A percentile compares a stretch with the other conserved stretches of the same genome.
phyloP scores from a whole-genome alignment of 768 basidiomycete genomes.

The Pleurotus cornucopiae region DNA sequence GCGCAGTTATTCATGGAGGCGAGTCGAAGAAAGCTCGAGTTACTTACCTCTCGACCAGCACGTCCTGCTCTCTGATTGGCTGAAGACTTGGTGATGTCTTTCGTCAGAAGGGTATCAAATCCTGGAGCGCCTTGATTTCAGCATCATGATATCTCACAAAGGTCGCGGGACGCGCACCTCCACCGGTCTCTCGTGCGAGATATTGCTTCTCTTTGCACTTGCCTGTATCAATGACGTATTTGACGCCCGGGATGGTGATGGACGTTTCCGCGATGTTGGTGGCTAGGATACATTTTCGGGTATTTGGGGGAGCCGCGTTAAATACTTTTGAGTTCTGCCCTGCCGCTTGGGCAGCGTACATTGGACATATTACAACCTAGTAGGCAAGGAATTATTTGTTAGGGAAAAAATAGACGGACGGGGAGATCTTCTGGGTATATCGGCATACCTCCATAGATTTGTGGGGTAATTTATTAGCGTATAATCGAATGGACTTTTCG shows the following conservation, averaged over 20 bases:
- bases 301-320: conserved; percentile 52
- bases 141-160: too few relatives aligned
- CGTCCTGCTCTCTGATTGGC: conserved; percentile 95
- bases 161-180: conserved; percentile 37
- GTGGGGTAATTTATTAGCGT: conserved; percentile 65
- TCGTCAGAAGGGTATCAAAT: conserved; percentile 81
- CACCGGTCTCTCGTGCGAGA: conserved; percentile 62
- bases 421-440: background rate
- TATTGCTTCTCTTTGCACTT: conserved; percentile 94
- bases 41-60: conserved; percentile 83
- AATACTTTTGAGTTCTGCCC: conserved; percentile 80
- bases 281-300: conserved; percentile 89
- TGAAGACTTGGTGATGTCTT: conserved; percentile 83
- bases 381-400: conserved; percentile 9
- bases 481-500: conserved; percentile 65
- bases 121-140: conserved; percentile 36
- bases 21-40: background rate
- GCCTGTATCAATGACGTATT: conserved; percentile 94
- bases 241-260: conserved; percentile 94
- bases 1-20: background rate
- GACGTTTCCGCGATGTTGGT: conserved; percentile 99
- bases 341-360: conserved; percentile 85
- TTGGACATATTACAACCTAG: conserved; percentile 71
- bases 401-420: background rate
- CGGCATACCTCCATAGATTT: conserved; percentile 45